Evolutionary conservation across 371 early-diverging fungal genomes (phyloP), one percentile per base, ranked within the genome.

Genomic region (Mortierella sp.): DNA sequence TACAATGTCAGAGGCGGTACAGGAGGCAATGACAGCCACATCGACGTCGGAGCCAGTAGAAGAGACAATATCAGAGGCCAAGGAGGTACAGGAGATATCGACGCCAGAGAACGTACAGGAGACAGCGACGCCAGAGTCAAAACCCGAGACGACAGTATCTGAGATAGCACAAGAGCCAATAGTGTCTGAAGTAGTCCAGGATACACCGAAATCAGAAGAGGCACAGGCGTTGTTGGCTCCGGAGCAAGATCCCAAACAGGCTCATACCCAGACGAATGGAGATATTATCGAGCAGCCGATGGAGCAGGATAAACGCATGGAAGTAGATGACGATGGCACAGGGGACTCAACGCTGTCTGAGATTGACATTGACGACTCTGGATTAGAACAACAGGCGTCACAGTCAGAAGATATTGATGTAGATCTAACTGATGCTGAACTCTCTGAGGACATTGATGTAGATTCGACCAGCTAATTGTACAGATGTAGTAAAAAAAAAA

Each of bases 351-450:
- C 55, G 3, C 16, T 33, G 7, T 48, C 68, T 11, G 68, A 67
- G 48, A 52, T 60, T 38, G 60, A 67, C 16, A 36, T 67, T 38
- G 68, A 67, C 15, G 61, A 67, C 28, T 43, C 32, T 22, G 19
- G 47, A 33, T 4, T 11, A 28, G 58, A 53, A 10, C 58, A 16
- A 8, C 32, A 47, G 9, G 38, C 61, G 19, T 60, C 68, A 33
- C 16, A 47, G 41, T 59, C 50, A 24, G 36, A 45, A 8, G 68
- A 52, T 40, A 58, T 32, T 21, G 62, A 61, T 40, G 24, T 67
- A 28, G 57, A 67, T 32, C 22, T 47, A 22, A 8, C 60, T 38
- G 55, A 55, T 28, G 38, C 38, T 40, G 41, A 59, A 1, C n/a
- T 40, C 8, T 59, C 60, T 21, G 60, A 59, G 21, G 60, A 59